A percentile compares a stretch with the other conserved stretches of the same genome.
Evolutionary conservation across 2,329 filamentous ascomycete species (phyloP).

Genomic region (Macrophomina tecta): DNA sequence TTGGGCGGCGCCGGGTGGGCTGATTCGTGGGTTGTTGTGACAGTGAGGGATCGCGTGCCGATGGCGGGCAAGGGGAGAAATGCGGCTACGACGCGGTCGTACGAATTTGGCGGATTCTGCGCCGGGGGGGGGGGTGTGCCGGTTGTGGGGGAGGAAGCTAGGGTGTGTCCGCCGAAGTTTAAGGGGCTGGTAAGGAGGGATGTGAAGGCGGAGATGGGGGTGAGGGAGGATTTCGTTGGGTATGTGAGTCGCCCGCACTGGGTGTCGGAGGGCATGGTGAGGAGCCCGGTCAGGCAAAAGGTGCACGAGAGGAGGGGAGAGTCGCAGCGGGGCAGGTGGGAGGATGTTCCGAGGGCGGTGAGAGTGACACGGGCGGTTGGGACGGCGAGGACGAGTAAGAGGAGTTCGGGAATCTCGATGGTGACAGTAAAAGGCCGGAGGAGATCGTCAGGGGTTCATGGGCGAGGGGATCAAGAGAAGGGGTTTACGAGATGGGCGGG

Average conservation of each 20-base stretch:
- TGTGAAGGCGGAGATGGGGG: not conserved
- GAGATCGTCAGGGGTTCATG: not conserved
- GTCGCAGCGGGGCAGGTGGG: not conserved
- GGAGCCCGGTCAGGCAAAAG: not conserved
- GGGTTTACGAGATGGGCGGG: not conserved
- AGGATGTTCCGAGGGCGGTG: not conserved
- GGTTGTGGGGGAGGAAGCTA: not conserved
- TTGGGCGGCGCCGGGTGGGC: not conserved
- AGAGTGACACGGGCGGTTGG: not conserved
- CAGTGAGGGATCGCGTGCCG: not conserved
- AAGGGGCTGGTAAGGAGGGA: not conserved
- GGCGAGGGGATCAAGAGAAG: not conserved
- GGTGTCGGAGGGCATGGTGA: not conserved
- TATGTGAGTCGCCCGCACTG: not conserved
- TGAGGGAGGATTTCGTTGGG: not conserved
- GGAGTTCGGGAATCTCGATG: not conserved
- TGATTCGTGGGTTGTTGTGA: not conserved
- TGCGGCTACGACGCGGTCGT: not conserved
- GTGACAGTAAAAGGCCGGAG: not conserved
- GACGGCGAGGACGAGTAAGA: not conserved
- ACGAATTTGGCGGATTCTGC: not conserved
- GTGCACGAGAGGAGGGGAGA: not conserved
- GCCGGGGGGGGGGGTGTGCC: not conserved
- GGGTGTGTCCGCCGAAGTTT: not conserved
- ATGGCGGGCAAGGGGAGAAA: not conserved